Base-by-base conservation (phyloP, 2,329 filamentous ascomycete genomes). In the Fusarium aywerte region DNA sequence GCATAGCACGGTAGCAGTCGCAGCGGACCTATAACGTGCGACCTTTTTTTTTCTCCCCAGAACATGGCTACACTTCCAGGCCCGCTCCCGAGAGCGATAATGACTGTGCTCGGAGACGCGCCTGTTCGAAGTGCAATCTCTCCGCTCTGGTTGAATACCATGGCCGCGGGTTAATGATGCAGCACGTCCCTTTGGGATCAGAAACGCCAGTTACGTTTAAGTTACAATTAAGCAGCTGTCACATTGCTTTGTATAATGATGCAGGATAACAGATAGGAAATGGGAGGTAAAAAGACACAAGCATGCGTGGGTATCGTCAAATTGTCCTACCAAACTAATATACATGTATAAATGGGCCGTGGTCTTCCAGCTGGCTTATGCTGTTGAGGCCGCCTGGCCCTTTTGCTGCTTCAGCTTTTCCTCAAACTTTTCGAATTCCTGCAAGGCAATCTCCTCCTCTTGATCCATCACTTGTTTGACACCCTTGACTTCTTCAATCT, bases 401-500 rank as follows among this genome's bases (percentile, higher is more conserved):
- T 85, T 86, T 68, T 88, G 84, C 64, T 82, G 80, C 75, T 83
- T 85, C 56, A 89, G 78, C 79, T 88, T 97, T 82, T 97, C 92
- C 78, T 98, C 95, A 76, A 98, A 97, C 79, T 92, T 96, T 68
- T 91, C 92, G 80, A 99, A 98, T 76, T 98, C 95, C 71, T 89
- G 81, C 74, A 95, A 80, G 1, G 94, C 89, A 68, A 97, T 87
- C 78, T 97, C 92, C 77, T 98, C 96, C 80, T 97, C 96, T 73
- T 92, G 87, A 73, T 98, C 95, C 73, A 97, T 79, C 4, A 97
- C 90, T 78, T 98, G 95, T 67, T 92, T 88, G 39, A 99, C 95
- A 4, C 91, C 92, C 79, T 97, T 90, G 36, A 98, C 96, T 78
- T 98, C 96, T 78, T 97, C 94, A 68, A 98, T 97, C 88, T 97